Evolutionary conservation across 1,284 basidiomycete species (phyloP), one percentile per base, ranked within the genome.

Genomic region (Ceraceosorus bombacis): DNA sequence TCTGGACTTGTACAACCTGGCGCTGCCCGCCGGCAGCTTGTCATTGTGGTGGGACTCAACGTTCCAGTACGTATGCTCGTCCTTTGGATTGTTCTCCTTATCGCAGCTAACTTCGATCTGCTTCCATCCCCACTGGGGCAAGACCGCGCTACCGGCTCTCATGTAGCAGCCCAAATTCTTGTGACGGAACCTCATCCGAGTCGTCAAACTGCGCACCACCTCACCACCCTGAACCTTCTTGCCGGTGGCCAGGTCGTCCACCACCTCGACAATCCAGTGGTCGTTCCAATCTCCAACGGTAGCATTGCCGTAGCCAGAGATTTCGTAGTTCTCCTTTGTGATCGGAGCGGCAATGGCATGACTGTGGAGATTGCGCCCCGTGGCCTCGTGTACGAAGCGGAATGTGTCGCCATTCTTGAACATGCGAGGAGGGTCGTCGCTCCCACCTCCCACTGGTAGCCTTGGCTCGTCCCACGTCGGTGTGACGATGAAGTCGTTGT

Each of bases 71-170:
- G 93, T 95, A 79, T 93, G 90, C 17, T 83, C 78, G 78, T 97
- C 90, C 41, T 80, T 82, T 0, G 85, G 85, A 72, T 90, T 85
- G 77, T 93, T 89, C 75, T 90, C 86, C 79, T 90, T 91, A 62
- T 87, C 86, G 79, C 95, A 98, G 65, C 86, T 88, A 51, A 96
- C 93, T 78, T 98, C 94, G 61, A 96, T 84, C 80, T 99, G 95
- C 80, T 97, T 97, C 84, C 96, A 99, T 27, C 94, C 94, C 95
- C 94, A 98, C 79, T 95, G 90, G 1, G 95, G 94, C 46, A 99
- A 80, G 51, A 90, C 82, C 1, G 86, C 84, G 76, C 94, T 96
- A 54, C 88, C 88, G 3, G 94, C 93, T 27, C 87, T 84, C 51
- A 98, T 80, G 80, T 97, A 97, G 66, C 74, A 77, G 39, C 62